phyloP scores from a whole-genome alignment of 352 stramenopile species.

The Phytophthora rubi region DNA sequence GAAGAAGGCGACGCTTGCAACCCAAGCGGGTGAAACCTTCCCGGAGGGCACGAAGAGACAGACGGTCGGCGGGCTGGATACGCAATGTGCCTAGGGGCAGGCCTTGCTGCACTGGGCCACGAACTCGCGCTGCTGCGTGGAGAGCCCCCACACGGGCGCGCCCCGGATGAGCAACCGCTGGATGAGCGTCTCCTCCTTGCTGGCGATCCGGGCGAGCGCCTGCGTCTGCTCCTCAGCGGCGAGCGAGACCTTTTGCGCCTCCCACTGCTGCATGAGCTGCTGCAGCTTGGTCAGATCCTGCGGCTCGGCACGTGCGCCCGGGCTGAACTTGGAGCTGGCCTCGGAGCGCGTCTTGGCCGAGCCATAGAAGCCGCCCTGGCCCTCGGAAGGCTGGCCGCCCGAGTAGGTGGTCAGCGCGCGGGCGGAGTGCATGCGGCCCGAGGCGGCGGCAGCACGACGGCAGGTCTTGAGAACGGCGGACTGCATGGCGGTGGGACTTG shows the following conservation, averaged over 20 bases:
- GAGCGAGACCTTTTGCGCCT: constrained; percentile 46
- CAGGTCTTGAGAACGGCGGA: constrained; percentile 31
- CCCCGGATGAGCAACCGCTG: constrained; percentile 74
- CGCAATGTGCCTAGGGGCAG: constrained; percentile 17
- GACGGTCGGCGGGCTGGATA: constrained; percentile 9
- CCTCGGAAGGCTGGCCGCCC: constrained; percentile 87
- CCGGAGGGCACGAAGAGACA: constrained; percentile 1
- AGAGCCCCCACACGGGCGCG: constrained; percentile 78
- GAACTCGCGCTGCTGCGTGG: constrained; percentile 75
- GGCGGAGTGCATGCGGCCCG: constrained; percentile 8
- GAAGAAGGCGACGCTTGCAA: neutral
- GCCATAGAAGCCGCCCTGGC: constrained; percentile 92
- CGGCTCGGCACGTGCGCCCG: constrained; percentile 68
- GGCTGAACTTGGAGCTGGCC: constrained; percentile 63
- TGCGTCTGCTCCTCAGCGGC: constrained; percentile 47
- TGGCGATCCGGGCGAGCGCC: constrained; percentile 50
- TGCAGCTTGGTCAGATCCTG: constrained; percentile 63
- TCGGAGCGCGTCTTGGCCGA: constrained; percentile 83
- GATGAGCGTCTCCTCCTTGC: constrained; percentile 57
- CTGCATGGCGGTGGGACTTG: constrained; percentile 21
- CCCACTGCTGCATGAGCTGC: constrained; percentile 67
- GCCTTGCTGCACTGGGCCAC: constrained; percentile 61
- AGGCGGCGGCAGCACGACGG: constrained; percentile 15
- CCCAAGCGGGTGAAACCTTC: constrained; percentile 6
- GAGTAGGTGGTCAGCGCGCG: constrained; percentile 82